These are phyloP conservation scores for Gracilariopsis chorda DNA, from an alignment of 23 red algal species.

Conservation along the genomic window DNA sequence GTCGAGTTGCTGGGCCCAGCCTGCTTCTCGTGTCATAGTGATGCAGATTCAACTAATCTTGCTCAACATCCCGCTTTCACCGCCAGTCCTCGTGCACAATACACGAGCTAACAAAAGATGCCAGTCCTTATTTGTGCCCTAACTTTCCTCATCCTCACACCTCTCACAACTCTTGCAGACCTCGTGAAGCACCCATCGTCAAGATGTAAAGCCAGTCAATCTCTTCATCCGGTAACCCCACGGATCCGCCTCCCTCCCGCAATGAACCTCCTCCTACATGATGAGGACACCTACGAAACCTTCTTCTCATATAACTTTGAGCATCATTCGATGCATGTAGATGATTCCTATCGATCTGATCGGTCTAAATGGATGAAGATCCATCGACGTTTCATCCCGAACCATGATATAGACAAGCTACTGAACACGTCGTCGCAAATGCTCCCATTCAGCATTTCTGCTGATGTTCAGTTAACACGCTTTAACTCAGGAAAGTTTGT, in stretches of 20 bases:
- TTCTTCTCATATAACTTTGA: conserved; percentile 39
- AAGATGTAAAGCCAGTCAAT: background rate
- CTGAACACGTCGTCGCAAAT: background rate
- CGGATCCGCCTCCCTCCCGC: background rate
- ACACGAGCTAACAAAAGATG: background rate
- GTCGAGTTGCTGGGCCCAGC: too few relatives aligned
- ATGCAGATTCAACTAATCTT: too few relatives aligned
- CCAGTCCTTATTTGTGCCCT: background rate
- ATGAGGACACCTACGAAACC: conserved; percentile 25
- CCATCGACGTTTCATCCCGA: conserved; percentile 33
- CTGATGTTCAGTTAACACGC: conserved; percentile 18
- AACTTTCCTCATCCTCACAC: background rate
- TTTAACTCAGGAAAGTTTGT: background rate
- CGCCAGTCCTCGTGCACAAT: background rate
- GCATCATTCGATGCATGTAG: background rate
- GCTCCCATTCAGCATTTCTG: background rate
- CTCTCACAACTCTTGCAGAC: background rate
- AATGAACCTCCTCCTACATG: conserved; percentile 23
- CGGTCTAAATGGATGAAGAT: conserved; percentile 10
- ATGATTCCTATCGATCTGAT: conserved; percentile 26
- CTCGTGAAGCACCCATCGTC: conserved; percentile 12
- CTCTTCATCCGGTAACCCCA: background rate
- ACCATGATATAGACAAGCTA: conserved; percentile 13
- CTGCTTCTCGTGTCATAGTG: too few relatives aligned
- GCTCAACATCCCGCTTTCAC: too few relatives aligned